Base-by-base conservation (phyloP, 2,329 filamentous ascomycete species). In the Fusarium verticillioides region DNA sequence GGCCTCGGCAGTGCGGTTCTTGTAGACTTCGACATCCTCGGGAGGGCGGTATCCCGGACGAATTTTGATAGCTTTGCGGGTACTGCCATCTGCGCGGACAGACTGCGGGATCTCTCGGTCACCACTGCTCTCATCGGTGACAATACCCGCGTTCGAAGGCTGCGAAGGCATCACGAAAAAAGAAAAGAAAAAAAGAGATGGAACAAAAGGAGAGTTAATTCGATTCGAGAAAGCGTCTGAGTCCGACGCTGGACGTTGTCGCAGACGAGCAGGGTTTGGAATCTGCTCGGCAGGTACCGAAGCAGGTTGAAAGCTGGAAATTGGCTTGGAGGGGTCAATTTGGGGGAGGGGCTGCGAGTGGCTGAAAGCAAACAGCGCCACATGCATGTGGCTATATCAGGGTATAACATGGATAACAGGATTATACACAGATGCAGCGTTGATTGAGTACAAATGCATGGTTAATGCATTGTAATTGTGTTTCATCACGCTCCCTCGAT, bases 1-100 rank as follows among this genome's bases (percentile, higher is more conserved):
- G 56, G 90, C 91, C 81, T 96, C 93, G 56, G 95, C 95, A 3
- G 92, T 95, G 64, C 94, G 92, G 83, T 97, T 98, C 85, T 95
- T 97, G 88, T 99, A 99, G 50, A 97, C 87, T 80, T 98, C 95
- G 72, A 98, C 92, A 83, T 99, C 96, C 84, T 99, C 96, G 2
- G 95, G 94, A 4, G 96, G 97, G 39, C 92, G 91, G 83, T 98
- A 99, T 60, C 96, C 97, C 1, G 96, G 96, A 36, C 94, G 91
- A 69, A 99, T 94, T 79, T 94, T 94, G 80, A 98, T 98, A 79
- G 97, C 96, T 80, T 94, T 97, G 63, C 96, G 91, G n/a, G 94
- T 94, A 57, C 93, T 94, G 65, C 96, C 96, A 80, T 99, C 96
- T 30, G 96, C 85, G 61, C 97, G 93, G 47, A 90, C 86, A 2